Evolutionary conservation across 192 early-diverging fungal species (phyloP), one percentile per base, ranked within the genome.

Genomic region (Coemansia guatemalensis): DNA sequence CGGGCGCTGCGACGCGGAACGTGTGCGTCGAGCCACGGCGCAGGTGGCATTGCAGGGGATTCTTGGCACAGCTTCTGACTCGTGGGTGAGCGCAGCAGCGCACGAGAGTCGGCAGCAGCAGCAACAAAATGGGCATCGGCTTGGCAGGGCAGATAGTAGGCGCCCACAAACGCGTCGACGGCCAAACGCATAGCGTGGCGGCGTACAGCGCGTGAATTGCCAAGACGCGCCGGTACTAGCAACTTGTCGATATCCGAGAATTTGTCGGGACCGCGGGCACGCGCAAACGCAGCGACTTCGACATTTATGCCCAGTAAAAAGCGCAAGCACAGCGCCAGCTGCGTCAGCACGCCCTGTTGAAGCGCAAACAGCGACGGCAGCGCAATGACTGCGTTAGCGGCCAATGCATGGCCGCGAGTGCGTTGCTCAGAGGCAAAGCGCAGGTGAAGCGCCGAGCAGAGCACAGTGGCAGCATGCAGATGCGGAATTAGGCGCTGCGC

Each of bases 71-170:
- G 27, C 53, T 30, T 21, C 1, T 63, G 61, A 8, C 61, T 33
- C 17, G 41, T 20, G 6, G 7, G 35, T 17, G 52, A 24, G 4
- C 32, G 24, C 12, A 39, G 61, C 23, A 63, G 35, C 52, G 21
- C 53, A 22, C 52, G 61, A 8, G 35, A 53, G 11, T 54, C 61
- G 32, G 50, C 62, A 14, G 29, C 29, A 12, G 73, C 73, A 4
- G 73, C 73, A 18, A 22, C 8, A 44, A 64, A 68, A 39, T 74
- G 73, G 24, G 62, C 53, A 53, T 74, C 73, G n/a, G 50, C 24
- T 2, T 53, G 56, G 23, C 20, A 18, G 32, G 26, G 21, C 51
- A 57, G 6, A 33, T 74, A 62, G 22, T 74, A 69, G 3, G 62
- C 53, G 29, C 30, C 52, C 2, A 74, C 67, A 48, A 74, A 56